These are phyloP conservation scores for Lithospermum erythrorhizon DNA, from an alignment of 257 asterid genomes.

Conservation along the genomic window DNA sequence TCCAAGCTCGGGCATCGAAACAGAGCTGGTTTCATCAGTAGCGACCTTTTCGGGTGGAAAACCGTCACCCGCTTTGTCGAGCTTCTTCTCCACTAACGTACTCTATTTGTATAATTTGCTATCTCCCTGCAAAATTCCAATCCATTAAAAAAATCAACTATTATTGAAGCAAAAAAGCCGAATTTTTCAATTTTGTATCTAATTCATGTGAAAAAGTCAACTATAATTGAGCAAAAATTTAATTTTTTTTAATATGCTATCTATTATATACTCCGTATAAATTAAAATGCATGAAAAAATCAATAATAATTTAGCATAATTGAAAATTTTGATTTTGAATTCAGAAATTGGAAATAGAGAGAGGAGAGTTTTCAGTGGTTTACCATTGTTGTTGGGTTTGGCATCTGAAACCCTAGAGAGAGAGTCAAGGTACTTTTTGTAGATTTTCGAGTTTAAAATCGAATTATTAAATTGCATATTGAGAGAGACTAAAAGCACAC, in stretches of 20 bases:
- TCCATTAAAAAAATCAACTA: not conserved
- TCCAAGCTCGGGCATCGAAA: constrained; percentile 88
- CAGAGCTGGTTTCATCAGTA: constrained; percentile 79
- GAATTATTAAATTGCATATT: too few species aligned
- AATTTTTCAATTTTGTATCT: too few species aligned
- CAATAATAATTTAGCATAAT: not conserved
- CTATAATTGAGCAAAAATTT: too few species aligned
- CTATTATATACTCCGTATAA: too few species aligned
- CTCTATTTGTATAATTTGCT: constrained; percentile 66
- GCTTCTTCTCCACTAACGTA: constrained; percentile 81
- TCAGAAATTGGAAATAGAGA: not conserved
- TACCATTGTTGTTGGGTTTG: not conserved
- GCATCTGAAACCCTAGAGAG: not conserved
- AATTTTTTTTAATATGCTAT: too few species aligned
- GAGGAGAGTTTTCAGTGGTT: too few species aligned
- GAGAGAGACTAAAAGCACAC: too few species aligned
- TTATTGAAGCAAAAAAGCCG: too few species aligned
- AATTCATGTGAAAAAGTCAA: constrained; percentile 2
- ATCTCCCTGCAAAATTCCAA: constrained; percentile 41
- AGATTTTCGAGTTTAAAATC: too few species aligned
- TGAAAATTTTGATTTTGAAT: too few species aligned
- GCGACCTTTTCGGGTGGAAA: constrained; percentile 76
- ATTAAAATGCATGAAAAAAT: too few species aligned
- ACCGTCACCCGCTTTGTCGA: constrained; percentile 84
- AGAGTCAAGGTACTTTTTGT: too few species aligned